phyloP scores from a whole-genome alignment of 2,329 filamentous ascomycete genomes.

The Alternaria sp. region DNA sequence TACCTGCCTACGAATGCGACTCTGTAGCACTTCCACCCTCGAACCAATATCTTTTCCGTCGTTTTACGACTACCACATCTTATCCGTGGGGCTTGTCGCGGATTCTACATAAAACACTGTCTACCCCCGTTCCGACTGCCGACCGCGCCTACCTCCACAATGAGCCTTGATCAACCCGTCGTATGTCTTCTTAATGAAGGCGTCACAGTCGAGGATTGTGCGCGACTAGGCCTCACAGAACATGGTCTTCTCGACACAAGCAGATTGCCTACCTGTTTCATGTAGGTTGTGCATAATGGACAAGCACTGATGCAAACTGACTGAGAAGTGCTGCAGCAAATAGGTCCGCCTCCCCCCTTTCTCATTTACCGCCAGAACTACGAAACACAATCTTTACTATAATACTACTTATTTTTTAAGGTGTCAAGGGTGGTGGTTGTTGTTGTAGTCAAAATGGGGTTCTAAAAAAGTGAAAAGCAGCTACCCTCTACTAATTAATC shows the following conservation, averaged over 20 bases:
- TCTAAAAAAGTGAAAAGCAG: no score
- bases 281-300: background rate
- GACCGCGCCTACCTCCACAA: background rate
- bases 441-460: no score
- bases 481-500: no score
- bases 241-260: background rate
- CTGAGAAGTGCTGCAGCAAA: background rate
- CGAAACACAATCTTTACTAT: background rate
- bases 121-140: no score
- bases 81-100: no score
- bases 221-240: background rate
- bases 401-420: no score
- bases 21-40: no score
- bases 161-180: background rate
- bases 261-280: background rate
- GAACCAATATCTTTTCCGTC: no score
- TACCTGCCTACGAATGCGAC: no score
- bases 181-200: background rate
- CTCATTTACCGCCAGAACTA: background rate
- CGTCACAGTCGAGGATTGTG: background rate
- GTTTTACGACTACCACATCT: no score
- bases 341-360: background rate
- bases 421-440: no score
- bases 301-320: background rate
- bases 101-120: no score